Evolutionary conservation across 345 rosid species (phyloP).

Genomic region (Euphorbia pulcherrima): DNA sequence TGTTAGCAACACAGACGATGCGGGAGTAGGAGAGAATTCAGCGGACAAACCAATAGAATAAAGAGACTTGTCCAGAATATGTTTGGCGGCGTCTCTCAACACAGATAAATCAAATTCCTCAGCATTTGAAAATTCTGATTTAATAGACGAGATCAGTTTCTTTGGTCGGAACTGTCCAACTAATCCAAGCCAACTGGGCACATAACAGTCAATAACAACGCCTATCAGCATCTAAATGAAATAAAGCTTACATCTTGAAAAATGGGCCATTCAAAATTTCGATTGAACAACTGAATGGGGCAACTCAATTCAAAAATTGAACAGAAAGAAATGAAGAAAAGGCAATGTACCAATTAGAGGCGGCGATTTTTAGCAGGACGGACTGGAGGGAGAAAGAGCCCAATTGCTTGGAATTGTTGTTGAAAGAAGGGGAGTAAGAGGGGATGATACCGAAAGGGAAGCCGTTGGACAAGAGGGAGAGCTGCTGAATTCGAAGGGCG

Average conservation of each 20-base stretch:
- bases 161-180: conserved; percentile 75
- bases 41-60: conserved; percentile 60
- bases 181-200: conserved; percentile 67
- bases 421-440: conserved; percentile 47
- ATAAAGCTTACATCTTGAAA: neutral
- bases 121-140: conserved; percentile 42
- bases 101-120: conserved; percentile 50
- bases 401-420: conserved; percentile 26
- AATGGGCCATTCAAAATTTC: neutral
- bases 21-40: conserved; percentile 48
- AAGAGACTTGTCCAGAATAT: conserved; percentile 64
- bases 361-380: conserved; percentile 51
- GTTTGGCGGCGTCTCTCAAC: conserved; percentile 52
- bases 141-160: conserved; percentile 62
- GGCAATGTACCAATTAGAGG: conserved; percentile 47
- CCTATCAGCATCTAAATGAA: neutral
- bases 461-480: conserved; percentile 60
- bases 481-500: conserved; percentile 79
- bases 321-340: neutral
- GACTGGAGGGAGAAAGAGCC: conserved; percentile 74
- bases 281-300: neutral
- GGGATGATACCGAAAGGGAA: conserved; percentile 83
- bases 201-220: neutral
- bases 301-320: neutral
- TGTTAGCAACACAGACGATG: conserved; percentile 46